Percentiles rank a stretch among this genome's conserved stretches.
These are phyloP conservation scores for Neurospora sp. DNA, from an alignment of 495 filamentous ascomycete species.

Conservation along the genomic window DNA sequence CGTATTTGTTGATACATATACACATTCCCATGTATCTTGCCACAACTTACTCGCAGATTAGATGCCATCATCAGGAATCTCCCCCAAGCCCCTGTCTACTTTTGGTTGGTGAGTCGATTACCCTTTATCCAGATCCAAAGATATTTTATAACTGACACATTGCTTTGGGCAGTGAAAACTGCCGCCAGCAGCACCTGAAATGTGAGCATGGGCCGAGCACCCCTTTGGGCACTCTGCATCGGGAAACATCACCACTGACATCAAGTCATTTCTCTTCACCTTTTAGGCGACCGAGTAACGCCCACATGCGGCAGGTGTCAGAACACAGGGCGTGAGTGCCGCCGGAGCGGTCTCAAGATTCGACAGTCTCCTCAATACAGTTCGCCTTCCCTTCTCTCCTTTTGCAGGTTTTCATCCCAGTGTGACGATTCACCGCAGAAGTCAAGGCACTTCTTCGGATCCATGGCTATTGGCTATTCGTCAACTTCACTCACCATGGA, in stretches of 20 bases:
- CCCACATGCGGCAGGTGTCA: slow-evolving; percentile 33
- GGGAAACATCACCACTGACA: background rate
- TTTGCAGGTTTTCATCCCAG: background rate
- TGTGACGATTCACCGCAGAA: background rate
- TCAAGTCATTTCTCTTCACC: background rate
- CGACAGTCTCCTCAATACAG: slow-evolving; percentile 5
- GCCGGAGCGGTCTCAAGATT: slow-evolving; percentile 19
- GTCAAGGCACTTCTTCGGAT: background rate
- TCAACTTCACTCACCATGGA: background rate
- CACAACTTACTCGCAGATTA: background rate
- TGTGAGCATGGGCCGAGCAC: slow-evolving; percentile 20
- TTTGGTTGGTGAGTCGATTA: slow-evolving; percentile 22
- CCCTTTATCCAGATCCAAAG: background rate
- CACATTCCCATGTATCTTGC: background rate
- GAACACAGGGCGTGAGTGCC: slow-evolving; percentile 12
- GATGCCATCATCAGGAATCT: background rate
- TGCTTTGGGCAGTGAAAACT: slow-evolving; percentile 26
- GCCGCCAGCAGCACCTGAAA: slow-evolving; percentile 37
- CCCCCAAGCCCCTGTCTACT: slow-evolving; percentile 6
- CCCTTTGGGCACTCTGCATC: background rate
- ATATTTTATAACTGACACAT: slow-evolving; percentile 2
- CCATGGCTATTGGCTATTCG: background rate
- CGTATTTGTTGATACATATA: background rate
- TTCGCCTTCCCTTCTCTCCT: background rate
- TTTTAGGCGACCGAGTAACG: slow-evolving; percentile 32